Evolutionary conservation across 805 yeast species (phyloP).

Genomic region (Ogataea populi-albae): DNA sequence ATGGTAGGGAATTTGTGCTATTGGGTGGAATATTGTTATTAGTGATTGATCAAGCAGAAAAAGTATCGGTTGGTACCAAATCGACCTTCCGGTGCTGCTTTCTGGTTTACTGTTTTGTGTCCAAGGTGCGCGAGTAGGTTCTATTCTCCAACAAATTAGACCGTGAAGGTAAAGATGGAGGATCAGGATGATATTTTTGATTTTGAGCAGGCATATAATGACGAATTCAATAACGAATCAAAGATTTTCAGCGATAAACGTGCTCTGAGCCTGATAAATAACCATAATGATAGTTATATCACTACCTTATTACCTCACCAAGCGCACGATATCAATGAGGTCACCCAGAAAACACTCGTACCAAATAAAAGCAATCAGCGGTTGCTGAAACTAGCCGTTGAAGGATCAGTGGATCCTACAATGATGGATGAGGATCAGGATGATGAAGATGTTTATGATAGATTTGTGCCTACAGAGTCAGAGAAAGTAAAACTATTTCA

Average conservation of each 20-base stretch:
- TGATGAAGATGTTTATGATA: conserved; percentile 32
- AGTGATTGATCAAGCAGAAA: no score
- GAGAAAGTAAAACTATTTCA: conserved; percentile 19
- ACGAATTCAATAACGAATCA: conserved; percentile 14
- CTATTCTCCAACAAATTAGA: no score
- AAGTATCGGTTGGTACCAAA: no score
- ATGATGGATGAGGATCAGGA: conserved; percentile 8
- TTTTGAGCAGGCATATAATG: conserved; percentile 21
- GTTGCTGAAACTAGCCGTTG: no score
- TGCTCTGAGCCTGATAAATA: conserved; percentile 11
- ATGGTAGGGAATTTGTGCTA: no score
- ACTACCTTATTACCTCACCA: conserved; percentile 9
- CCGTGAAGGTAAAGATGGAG: conserved; percentile 16
- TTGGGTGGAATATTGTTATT: no score
- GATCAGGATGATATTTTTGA: conserved; percentile 24
- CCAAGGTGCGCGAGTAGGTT: no score
- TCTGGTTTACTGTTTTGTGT: no score
- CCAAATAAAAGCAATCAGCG: neutral
- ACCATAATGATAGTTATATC: conserved; percentile 11
- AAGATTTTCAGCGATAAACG: conserved; percentile 20
- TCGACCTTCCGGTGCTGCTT: no score
- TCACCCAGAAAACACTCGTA: conserved; percentile 5
- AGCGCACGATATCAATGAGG: conserved; percentile 2
- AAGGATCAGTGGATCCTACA: no score
- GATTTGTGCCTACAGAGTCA: conserved; percentile 29